A percentile compares a stretch with the other conserved stretches of the same genome.
Evolutionary conservation across 202 grass and related monocot genomes (phyloP).

Genomic region (Panicum virgatum): DNA sequence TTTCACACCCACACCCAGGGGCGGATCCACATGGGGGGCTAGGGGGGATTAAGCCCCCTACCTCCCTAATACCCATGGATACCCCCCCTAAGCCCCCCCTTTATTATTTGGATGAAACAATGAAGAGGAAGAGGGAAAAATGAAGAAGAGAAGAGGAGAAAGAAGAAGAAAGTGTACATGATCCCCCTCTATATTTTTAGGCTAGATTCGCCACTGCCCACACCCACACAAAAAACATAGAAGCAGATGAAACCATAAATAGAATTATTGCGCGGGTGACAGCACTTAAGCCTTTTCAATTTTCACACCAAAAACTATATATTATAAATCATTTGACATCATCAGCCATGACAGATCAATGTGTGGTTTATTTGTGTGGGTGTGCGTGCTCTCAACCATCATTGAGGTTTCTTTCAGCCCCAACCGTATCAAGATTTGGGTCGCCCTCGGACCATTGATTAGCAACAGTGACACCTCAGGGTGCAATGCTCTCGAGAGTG

Average conservation of each 20-base stretch:
- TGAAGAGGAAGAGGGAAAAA: too few species aligned
- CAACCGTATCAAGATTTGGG: conserved; percentile 44
- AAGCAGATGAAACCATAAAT: not conserved
- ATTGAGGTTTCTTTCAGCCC: not conserved
- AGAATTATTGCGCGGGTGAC: not conserved
- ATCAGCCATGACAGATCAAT: not conserved
- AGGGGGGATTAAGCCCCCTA: too few species aligned
- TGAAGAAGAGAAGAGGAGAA: too few species aligned
- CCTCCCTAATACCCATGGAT: too few species aligned
- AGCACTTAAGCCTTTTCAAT: not conserved
- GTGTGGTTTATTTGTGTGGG: not conserved
- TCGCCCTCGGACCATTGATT: conserved; percentile 28
- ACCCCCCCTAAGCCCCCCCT: too few species aligned
- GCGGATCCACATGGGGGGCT: too few species aligned
- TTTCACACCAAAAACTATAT: not conserved
- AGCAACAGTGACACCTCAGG: conserved; percentile 26
- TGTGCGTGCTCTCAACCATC: not conserved
- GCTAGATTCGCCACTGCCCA: too few species aligned
- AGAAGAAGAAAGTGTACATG: too few species aligned
- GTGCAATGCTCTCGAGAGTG: conserved; percentile 37
- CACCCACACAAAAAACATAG: too few species aligned
- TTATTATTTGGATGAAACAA: too few species aligned
- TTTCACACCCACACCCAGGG: too few species aligned
- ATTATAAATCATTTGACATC: conserved; percentile 3
- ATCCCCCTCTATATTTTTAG: too few species aligned